Percentiles rank a stretch among this genome's conserved stretches.
These are phyloP conservation scores for Ceratocystis destructans DNA, from an alignment of 2,329 filamentous ascomycete genomes.

Conservation along the genomic window DNA sequence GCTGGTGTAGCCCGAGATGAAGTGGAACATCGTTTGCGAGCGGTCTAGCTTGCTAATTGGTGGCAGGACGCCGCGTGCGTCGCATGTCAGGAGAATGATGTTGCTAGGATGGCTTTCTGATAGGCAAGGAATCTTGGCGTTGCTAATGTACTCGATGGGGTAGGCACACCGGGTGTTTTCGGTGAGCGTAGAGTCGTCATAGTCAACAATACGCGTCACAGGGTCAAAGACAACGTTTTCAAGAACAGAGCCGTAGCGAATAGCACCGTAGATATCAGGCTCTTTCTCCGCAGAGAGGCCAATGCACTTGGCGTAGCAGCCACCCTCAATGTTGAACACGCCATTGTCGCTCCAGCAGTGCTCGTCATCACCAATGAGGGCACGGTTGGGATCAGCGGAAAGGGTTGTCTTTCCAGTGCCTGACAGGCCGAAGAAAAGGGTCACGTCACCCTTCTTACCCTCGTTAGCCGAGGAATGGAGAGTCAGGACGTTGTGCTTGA, in stretches of 20 bases:
- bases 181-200: constrained; percentile 85
- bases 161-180: constrained; percentile 98
- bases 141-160: constrained; percentile 96
- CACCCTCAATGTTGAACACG: constrained; percentile 99
- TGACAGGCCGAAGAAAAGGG: constrained; percentile 97
- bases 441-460: constrained; percentile 86
- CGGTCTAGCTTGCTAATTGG: constrained; percentile 94
- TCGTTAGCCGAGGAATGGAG: constrained; percentile 98
- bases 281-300: constrained; percentile 97
- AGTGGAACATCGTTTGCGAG: constrained; percentile 99
- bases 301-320: constrained; percentile 98
- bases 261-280: constrained; percentile 91
- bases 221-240: constrained; percentile 99
- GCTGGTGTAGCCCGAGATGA: constrained; percentile 98
- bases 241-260: constrained; percentile 90
- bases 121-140: constrained; percentile 96
- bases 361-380: constrained; percentile 95
- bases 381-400: constrained; percentile 91
- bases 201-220: constrained; percentile 78
- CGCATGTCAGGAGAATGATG: constrained; percentile 96
- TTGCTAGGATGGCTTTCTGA: constrained; percentile 80
- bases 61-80: constrained; percentile 90
- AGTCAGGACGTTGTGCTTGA: constrained; percentile 98
- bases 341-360: constrained; percentile 97
- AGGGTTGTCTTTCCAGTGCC: constrained; percentile 98